Evolutionary conservation across 768 basidiomycete genomes (phyloP).

Genomic region (Leucosporidium scottii): DNA sequence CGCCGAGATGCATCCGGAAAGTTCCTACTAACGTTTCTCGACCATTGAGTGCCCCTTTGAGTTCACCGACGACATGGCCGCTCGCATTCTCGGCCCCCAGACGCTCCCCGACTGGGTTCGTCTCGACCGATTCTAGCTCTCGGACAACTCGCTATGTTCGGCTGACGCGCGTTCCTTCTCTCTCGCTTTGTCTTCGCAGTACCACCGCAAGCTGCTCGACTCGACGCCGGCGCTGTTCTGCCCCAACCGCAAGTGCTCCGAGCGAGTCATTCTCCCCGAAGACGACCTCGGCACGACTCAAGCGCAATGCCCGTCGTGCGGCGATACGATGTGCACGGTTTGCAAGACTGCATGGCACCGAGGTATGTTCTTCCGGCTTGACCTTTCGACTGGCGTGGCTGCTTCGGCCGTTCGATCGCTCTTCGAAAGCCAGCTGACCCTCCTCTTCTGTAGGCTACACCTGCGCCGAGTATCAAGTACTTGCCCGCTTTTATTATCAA

Average conservation of each 20-base stretch:
- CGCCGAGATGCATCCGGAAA: fast-evolving
- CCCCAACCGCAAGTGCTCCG: slow-evolving; percentile 10
- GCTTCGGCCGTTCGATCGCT: too few relatives aligned
- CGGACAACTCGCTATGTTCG: too few relatives aligned
- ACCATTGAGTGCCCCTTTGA: slow-evolving; percentile 3
- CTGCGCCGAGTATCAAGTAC: slow-evolving; percentile 6
- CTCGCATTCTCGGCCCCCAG: slow-evolving; percentile 1
- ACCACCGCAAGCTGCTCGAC: slow-evolving; percentile 20
- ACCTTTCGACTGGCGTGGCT: too few relatives aligned
- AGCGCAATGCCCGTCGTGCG: slow-evolving; percentile 2
- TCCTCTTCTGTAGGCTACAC: not conserved
- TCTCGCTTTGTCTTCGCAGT: not conserved
- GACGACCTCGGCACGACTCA: not conserved
- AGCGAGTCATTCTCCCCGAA: slow-evolving; percentile 1
- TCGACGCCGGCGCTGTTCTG: not conserved
- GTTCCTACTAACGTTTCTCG: not conserved
- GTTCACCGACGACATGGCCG: slow-evolving; percentile 1
- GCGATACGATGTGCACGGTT: not conserved
- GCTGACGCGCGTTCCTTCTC: not conserved
- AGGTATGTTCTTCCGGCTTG: not conserved
- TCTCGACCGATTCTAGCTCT: not conserved
- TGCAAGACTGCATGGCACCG: not conserved
- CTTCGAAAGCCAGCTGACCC: too few relatives aligned
- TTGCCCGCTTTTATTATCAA: too few relatives aligned
- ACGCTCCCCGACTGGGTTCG: slow-evolving; percentile 12